Evolutionary conservation across 176 grass and related monocot species (phyloP).

Genomic region (Hsuehochloa calcarea): DNA sequence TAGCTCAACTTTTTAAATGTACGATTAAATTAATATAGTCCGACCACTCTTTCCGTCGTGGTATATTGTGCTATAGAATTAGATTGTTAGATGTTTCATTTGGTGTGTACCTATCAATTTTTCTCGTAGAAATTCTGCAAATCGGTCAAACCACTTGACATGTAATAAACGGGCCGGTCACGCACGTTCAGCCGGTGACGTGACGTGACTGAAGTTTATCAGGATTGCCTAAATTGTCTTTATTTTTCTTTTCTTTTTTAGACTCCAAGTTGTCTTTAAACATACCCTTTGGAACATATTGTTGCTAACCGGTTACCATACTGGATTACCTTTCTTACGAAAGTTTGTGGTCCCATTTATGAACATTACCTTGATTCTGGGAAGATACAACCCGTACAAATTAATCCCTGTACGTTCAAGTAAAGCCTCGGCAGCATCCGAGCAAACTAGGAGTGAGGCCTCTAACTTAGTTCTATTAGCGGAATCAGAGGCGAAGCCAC

Average conservation of each 20-base stretch:
- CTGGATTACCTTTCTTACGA: background rate
- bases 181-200: background rate
- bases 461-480: too few species aligned
- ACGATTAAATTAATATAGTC: too few species aligned
- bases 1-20: too few species aligned
- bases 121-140: background rate
- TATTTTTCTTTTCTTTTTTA: background rate
- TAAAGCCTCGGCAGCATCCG: background rate
- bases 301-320: background rate
- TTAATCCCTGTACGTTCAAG: slow-evolving; percentile 19
- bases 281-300: too few species aligned
- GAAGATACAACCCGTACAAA: background rate
- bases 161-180: background rate
- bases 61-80: background rate
- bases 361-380: slow-evolving; percentile 18
- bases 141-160: background rate
- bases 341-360: background rate
- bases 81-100: background rate
- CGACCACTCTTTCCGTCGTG: background rate
- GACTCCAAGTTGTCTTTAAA: background rate
- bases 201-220: background rate
- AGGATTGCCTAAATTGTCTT: background rate
- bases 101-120: background rate
- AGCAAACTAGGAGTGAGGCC: background rate
- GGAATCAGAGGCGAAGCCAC: too few species aligned